Evolutionary conservation across 2,329 filamentous ascomycete species (phyloP).

Genomic region (Colletotrichum scovillei): DNA sequence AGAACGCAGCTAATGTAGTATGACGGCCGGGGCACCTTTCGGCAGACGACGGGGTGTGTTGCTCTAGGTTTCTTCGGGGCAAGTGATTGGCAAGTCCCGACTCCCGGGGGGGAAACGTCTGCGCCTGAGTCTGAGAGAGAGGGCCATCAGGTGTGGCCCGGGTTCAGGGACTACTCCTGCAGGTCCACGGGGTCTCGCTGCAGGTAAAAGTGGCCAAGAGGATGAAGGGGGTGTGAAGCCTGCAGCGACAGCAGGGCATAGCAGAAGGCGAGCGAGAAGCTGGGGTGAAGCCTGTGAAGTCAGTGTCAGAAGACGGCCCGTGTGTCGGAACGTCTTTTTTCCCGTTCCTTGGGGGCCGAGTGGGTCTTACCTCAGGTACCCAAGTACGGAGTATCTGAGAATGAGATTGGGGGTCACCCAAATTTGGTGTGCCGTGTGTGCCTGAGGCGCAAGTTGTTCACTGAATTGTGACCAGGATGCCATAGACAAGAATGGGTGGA

Average conservation of each 20-base stretch:
- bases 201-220: constrained; percentile 18
- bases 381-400: too few relatives aligned
- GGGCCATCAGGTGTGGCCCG: constrained; percentile 3
- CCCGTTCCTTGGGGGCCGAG: constrained; percentile 1
- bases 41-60: constrained; percentile 8
- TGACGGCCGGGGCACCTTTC: constrained; percentile 18
- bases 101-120: neutral
- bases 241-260: constrained; percentile 17
- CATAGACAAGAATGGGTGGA: neutral
- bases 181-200: constrained; percentile 24
- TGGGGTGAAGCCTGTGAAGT: constrained; percentile 13
- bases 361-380: neutral
- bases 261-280: constrained; percentile 7
- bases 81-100: constrained; percentile 20
- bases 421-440: neutral
- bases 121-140: neutral
- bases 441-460: neutral
- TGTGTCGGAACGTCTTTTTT: constrained; percentile 12
- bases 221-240: constrained; percentile 11
- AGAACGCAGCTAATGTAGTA: neutral
- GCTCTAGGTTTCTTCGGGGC: constrained; percentile 11
- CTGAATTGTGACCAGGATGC: neutral
- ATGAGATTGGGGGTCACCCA: too few relatives aligned
- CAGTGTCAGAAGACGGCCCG: constrained; percentile 8
- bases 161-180: constrained; percentile 26